phyloP scores from a whole-genome alignment of 1,284 basidiomycete genomes.

The Somion occarium region DNA sequence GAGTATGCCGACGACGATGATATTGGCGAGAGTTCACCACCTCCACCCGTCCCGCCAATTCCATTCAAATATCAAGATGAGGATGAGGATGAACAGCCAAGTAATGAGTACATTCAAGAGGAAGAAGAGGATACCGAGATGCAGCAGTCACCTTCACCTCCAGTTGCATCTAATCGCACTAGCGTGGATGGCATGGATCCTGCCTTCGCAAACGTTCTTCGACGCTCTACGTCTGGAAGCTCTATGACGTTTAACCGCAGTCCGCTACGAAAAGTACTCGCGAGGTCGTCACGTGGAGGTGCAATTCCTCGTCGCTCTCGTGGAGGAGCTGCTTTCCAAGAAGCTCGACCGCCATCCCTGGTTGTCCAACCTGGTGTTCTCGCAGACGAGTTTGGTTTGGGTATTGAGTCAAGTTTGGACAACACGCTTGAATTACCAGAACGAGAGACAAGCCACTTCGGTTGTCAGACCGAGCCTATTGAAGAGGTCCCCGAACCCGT shows the following conservation, averaged over 20 bases:
- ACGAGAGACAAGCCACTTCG: conserved; percentile 56
- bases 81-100: conserved; percentile 30
- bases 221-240: conserved; percentile 51
- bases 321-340: conserved; percentile 61
- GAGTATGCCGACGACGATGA: conserved; percentile 42
- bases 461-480: conserved; percentile 55
- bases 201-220: conserved; percentile 70
- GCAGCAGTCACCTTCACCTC: conserved; percentile 38
- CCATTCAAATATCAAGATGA: conserved; percentile 37
- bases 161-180: conserved; percentile 44
- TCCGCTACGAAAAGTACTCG: conserved; percentile 51
- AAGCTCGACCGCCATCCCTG: conserved; percentile 61
- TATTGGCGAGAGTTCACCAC: conserved; percentile 34
- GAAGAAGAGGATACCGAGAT: conserved; percentile 32
- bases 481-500: conserved; percentile 30
- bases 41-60: conserved; percentile 47
- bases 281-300: conserved; percentile 44
- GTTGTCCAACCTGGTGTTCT: conserved; percentile 66
- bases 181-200: conserved; percentile 86
- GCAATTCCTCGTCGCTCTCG: conserved; percentile 46
- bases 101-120: conserved; percentile 32
- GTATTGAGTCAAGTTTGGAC: conserved; percentile 35
- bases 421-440: conserved; percentile 34
- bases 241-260: conserved; percentile 46
- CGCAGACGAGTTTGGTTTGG: conserved; percentile 59